Conservation (phyloP, 352 stramenopile genomes). For the Globisporangium parvum region DNA sequence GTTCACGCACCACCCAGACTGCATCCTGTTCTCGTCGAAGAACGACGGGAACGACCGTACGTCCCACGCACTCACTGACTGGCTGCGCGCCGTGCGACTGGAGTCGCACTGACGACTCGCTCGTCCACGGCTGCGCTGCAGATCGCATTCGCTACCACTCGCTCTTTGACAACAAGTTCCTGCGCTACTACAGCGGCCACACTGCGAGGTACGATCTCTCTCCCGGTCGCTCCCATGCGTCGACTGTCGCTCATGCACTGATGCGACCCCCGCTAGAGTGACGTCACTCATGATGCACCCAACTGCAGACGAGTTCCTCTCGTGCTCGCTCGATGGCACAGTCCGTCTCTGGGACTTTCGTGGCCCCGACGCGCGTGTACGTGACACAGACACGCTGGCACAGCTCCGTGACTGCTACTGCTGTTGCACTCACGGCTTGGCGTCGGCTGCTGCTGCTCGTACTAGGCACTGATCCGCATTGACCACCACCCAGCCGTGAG, state of each 20-base stretch:
- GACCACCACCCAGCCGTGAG: constrained; percentile 58
- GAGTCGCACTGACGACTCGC: too few species aligned
- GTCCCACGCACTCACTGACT: constrained; percentile 6
- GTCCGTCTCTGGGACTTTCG: constrained; percentile 81
- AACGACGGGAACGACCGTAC: constrained; percentile 70
- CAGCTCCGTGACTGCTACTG: constrained; percentile 1
- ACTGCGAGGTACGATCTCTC: constrained; percentile 42
- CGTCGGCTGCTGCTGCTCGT: not conserved
- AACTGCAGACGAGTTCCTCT: constrained; percentile 80
- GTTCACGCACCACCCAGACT: constrained; percentile 81
- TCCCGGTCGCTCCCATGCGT: not conserved
- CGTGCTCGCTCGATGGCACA: constrained; percentile 67
- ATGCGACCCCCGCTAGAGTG: constrained; percentile 29
- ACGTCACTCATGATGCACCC: constrained; percentile 84
- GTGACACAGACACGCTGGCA: not conserved
- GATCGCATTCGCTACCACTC: constrained; percentile 85
- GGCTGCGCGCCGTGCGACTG: not conserved
- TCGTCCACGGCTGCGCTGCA: constrained; percentile 9
- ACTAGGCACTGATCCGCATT: constrained; percentile 53
- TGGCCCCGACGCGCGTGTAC: constrained; percentile 50
- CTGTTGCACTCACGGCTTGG: not conserved
- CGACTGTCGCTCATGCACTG: not conserved
- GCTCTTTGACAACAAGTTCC: constrained; percentile 86
- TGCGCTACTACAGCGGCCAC: constrained; percentile 83
- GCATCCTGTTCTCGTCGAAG: constrained; percentile 77